These are phyloP conservation scores for Zasmidium cellare DNA, from an alignment of 2,329 filamentous ascomycete species.

Conservation along the genomic window DNA sequence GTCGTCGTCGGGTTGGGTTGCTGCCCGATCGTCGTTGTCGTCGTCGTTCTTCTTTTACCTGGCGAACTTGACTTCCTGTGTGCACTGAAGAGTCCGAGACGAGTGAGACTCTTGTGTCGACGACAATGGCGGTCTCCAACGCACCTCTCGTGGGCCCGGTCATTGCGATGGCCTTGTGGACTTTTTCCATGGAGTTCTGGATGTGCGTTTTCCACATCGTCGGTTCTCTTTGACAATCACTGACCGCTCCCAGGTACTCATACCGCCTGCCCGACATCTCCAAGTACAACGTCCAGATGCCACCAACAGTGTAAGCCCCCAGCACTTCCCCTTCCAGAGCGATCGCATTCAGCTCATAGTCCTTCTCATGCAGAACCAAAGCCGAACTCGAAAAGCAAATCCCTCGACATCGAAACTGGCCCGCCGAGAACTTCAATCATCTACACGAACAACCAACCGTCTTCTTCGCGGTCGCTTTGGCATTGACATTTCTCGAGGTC, in stretches of 20 bases:
- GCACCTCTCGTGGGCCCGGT: slow-evolving; percentile 15
- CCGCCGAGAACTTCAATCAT: slow-evolving; percentile 24
- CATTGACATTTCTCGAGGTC: slow-evolving; percentile 36
- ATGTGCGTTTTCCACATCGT: slow-evolving; percentile 3
- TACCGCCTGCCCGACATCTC: slow-evolving; percentile 16
- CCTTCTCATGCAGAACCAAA: neutral
- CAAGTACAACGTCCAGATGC: slow-evolving; percentile 18
- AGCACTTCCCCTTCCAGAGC: neutral
- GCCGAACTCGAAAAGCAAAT: slow-evolving; percentile 10
- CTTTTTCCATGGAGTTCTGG: slow-evolving; percentile 18
- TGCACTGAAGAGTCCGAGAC: too few relatives aligned
- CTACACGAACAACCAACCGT: slow-evolving; percentile 29
- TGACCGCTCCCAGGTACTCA: slow-evolving; percentile 11
- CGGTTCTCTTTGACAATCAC: neutral
- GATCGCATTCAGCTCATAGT: neutral
- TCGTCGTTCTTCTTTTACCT: too few relatives aligned
- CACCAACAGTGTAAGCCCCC: slow-evolving; percentile 4
- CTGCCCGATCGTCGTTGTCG: too few relatives aligned
- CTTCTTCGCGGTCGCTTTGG: slow-evolving; percentile 44
- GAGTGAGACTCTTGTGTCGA: too few relatives aligned
- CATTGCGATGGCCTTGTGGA: slow-evolving; percentile 14
- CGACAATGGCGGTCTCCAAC: slow-evolving; percentile 4
- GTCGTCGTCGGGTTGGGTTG: too few relatives aligned
- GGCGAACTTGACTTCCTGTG: too few relatives aligned
- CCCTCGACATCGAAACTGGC: slow-evolving; percentile 15